These are phyloP conservation scores for Neocatenulostroma microsporum DNA, from an alignment of 2,329 filamentous ascomycete species.

Conservation along the genomic window DNA sequence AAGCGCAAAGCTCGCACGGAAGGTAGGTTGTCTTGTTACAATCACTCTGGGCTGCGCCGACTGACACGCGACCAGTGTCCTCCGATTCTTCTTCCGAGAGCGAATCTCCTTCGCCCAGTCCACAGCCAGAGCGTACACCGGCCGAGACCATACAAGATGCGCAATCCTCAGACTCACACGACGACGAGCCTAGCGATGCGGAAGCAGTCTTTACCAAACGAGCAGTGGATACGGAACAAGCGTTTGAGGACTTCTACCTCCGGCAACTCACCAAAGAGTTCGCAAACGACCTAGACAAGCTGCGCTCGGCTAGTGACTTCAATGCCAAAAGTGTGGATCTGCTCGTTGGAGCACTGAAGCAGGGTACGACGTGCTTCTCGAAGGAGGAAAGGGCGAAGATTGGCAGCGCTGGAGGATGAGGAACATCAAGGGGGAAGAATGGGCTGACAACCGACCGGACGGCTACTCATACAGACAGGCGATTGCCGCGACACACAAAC, in stretches of 20 bases:
- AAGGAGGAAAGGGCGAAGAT: slow-evolving; percentile 44
- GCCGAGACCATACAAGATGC: background rate
- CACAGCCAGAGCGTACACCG: background rate
- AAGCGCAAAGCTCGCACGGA: slow-evolving; percentile 22
- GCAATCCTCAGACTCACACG: slow-evolving; percentile 3
- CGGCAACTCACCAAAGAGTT: slow-evolving; percentile 63
- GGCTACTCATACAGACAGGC: too few species aligned
- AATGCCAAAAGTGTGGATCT: slow-evolving; percentile 53
- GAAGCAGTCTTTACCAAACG: slow-evolving; percentile 5
- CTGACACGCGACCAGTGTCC: slow-evolving; percentile 4
- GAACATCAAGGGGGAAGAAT: too few species aligned
- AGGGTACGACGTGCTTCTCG: slow-evolving; percentile 57
- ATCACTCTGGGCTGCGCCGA: slow-evolving; percentile 1
- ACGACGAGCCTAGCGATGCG: slow-evolving; percentile 1
- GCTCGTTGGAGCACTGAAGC: slow-evolving; percentile 60
- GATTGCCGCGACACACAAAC: too few species aligned
- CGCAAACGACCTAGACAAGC: slow-evolving; percentile 63
- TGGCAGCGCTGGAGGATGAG: too few species aligned
- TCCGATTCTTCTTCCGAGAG: background rate
- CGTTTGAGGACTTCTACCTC: slow-evolving; percentile 60
- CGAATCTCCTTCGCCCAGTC: too few species aligned
- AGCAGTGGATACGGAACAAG: slow-evolving; percentile 13
- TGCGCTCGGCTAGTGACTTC: slow-evolving; percentile 64
- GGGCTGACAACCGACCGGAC: too few species aligned
- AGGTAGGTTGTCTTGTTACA: slow-evolving; percentile 10